Conservation (phyloP, 352 stramenopile species). For the Thalassiosira mediterranea region DNA sequence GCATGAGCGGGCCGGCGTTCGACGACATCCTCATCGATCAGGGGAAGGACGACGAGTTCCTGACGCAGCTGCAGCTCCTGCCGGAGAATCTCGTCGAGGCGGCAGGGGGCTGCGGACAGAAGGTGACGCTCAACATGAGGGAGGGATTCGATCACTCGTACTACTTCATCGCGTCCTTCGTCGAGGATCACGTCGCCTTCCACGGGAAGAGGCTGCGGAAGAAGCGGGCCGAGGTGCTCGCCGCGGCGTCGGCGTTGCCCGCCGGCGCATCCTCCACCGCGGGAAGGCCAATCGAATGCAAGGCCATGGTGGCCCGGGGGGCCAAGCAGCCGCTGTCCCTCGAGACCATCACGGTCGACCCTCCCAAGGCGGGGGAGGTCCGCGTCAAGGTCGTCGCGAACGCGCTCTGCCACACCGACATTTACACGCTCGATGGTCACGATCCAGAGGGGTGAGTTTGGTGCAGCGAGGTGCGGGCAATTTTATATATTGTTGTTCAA, state of each 20-base stretch:
- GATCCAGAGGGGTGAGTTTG: constrained; percentile 68
- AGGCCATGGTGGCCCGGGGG: constrained; percentile 74
- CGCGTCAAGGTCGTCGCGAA: constrained; percentile 89
- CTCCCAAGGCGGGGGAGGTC: constrained; percentile 81
- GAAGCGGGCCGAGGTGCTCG: constrained; percentile 28
- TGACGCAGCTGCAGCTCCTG: constrained; percentile 57
- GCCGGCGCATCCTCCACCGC: constrained; percentile 31
- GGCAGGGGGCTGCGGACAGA: constrained; percentile 83
- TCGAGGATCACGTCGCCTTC: constrained; percentile 94
- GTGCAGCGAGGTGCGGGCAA: background rate
- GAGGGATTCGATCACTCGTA: constrained; percentile 98
- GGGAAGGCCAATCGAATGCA: constrained; percentile 69
- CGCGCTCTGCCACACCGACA: constrained; percentile 88
- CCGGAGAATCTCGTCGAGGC: constrained; percentile 74
- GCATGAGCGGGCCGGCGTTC: constrained; percentile 18
- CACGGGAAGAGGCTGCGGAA: constrained; percentile 87
- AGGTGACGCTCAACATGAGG: constrained; percentile 83
- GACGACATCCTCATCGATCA: constrained; percentile 80
- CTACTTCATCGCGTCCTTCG: constrained; percentile 96
- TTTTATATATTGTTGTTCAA: constrained; percentile 2
- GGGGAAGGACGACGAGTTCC: constrained; percentile 67
- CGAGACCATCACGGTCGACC: constrained; percentile 74
- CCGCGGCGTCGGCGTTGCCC: constrained; percentile 5
- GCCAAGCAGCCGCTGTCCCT: constrained; percentile 64
- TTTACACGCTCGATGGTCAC: constrained; percentile 85